Evolutionary conservation across 1,284 basidiomycete genomes (phyloP), one percentile per base, ranked within the genome.

Genomic region (Pseudozyma sp.): DNA sequence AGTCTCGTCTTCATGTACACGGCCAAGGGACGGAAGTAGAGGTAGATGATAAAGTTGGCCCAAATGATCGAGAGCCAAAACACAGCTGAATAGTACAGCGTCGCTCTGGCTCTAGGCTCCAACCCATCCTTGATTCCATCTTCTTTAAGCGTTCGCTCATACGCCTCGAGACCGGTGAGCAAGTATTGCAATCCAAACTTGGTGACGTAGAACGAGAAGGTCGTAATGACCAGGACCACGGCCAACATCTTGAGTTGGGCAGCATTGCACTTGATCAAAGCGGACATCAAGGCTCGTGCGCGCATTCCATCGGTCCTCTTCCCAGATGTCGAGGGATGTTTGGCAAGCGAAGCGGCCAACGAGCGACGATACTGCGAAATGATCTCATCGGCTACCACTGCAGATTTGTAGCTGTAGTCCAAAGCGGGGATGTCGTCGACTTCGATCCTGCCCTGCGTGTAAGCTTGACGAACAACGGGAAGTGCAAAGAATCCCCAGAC

Each of bases 171-270:
- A 14, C 59, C 63, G 11, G 51, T 52, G 19, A 72, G 50, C 11
- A 72, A 34, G 16, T 67, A 4, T n/a, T 48, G 50, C 1, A 72
- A 43, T 18, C 64, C 64, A 31, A 72, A 21, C 49, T 72, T 72
- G 60, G 64, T 59, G 18, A 56, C 48, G 47, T 72, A 72, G 56
- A 72, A 72, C 0, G 49, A 35, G 21, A 72, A 59, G 1, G 70
- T 72, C 18, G 52, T 50, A 35, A 72, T 53, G 13, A 72, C 21
- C 18, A 72, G 25, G 10, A 67, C 21, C n/a, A 56, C 43, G 0
- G 9, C 47, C 5, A 52, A 35, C 2, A 14, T 9, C 8, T 56
- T 51, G 39, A 67, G 42, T 25, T 59, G 45, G 16, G 35, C 1
- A 25, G 52, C 36, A 21, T 70, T 70, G 57, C 67, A 63, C 39